phyloP scores from a whole-genome alignment of 441 rosid genomes.

The Bruguiera hainesii region DNA sequence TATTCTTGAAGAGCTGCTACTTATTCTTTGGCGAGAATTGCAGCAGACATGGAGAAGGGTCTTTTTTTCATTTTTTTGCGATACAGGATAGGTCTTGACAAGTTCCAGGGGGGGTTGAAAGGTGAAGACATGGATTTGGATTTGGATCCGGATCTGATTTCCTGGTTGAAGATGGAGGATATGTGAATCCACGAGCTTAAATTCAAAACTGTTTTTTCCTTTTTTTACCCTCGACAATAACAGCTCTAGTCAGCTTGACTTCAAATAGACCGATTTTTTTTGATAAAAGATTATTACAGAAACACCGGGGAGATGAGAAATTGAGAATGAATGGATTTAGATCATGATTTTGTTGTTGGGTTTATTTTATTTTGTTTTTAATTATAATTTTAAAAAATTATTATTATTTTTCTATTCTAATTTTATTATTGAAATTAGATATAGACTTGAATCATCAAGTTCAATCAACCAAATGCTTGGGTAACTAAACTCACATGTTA shows the following conservation, averaged over 20 bases:
- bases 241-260: background rate
- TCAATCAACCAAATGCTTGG: too few relatives aligned
- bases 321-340: too few relatives aligned
- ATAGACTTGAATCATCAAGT: too few relatives aligned
- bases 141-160: constrained; percentile 32
- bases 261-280: background rate
- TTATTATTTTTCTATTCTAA: too few relatives aligned
- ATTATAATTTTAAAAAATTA: too few relatives aligned
- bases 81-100: constrained; percentile 11
- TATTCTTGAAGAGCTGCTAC: constrained; percentile 24
- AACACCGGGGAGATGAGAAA: too few relatives aligned
- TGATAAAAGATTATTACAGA: too few relatives aligned
- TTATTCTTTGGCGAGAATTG: constrained; percentile 30
- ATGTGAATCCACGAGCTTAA: constrained; percentile 42
- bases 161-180: constrained; percentile 26
- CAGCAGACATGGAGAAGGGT: constrained; percentile 32
- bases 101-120: background rate
- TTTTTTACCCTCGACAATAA: background rate
- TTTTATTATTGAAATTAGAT: too few relatives aligned
- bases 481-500: too few relatives aligned
- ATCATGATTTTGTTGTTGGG: too few relatives aligned
- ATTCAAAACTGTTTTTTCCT: constrained; percentile 48
- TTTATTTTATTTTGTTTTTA: too few relatives aligned
- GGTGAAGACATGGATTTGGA: background rate
- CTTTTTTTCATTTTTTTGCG: constrained; percentile 8